Evolutionary conservation across 2,329 filamentous ascomycete genomes (phyloP), one percentile per base, ranked within the genome.

Genomic region (Fusarium dlaminii): DNA sequence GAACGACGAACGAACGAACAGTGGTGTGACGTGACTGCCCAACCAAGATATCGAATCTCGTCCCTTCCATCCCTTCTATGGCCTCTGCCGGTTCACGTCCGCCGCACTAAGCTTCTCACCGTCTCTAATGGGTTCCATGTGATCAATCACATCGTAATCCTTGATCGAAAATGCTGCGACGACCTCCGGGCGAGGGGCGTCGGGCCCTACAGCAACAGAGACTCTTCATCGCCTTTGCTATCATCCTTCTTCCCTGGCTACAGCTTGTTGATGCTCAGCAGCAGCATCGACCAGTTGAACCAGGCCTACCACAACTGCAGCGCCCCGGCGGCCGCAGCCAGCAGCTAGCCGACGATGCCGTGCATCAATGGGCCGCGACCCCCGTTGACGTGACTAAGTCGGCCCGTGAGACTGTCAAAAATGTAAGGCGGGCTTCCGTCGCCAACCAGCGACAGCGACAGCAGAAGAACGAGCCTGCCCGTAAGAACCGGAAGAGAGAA

Each of bases 241-340:
- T 90, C 71, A 83, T 91, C 65, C 82, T 91, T 63, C 80, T 92
- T 67, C 88, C 89, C 60, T 88, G 86, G 83, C 78, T 86, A 52
- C 82, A 83, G 62, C 83, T 90, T 75, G 87, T 88, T 84, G 87
- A 90, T 78, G 89, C 89, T 87, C 90, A 90, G 87, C 90, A 90
- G 87, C 90, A 91, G 86, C 87, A 87, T 70, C 84, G 81, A 75
- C 81, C 67, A 49, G 68, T 64, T 17, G 51, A 78, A 49, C 65
- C 71, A 55, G 64, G 59, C 32, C n/a, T 70, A 52, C 75, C 70
- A 61, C 66, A 70, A 22, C 52, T 79, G 52, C 71, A 73, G 36
- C 67, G 61, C 51, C 63, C 72, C 42, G 77, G 74, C 63, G 74
- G 74, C 73, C 73, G 76, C 59, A 80, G 77, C 51, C 78, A 78